Evolutionary conservation across 2,329 filamentous ascomycete species (phyloP).

Genomic region (Simplicillium sp.): DNA sequence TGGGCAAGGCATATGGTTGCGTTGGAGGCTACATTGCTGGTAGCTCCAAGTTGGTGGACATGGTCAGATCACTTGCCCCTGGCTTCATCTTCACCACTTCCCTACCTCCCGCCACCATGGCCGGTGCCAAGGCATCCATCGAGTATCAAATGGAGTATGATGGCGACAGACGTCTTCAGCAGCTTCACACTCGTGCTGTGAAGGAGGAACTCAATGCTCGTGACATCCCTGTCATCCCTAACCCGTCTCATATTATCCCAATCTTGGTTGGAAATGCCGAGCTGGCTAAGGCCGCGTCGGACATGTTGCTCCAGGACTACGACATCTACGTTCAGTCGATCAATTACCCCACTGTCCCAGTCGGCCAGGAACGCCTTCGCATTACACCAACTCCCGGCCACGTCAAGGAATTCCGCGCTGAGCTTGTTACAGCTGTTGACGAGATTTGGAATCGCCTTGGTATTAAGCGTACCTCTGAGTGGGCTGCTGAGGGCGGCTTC

Average conservation of each 20-base stretch:
- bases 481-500: slow-evolving; percentile 85
- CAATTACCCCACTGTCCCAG: slow-evolving; percentile 97
- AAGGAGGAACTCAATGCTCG: slow-evolving; percentile 71
- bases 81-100: slow-evolving; percentile 99
- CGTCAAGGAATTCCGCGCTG: slow-evolving; percentile 71
- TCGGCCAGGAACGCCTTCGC: slow-evolving; percentile 92
- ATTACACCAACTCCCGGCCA: slow-evolving; percentile 96
- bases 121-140: slow-evolving; percentile 82
- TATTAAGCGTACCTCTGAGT: slow-evolving; percentile 88
- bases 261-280: slow-evolving; percentile 91
- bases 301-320: slow-evolving; percentile 83
- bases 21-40: slow-evolving; percentile 97
- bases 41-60: slow-evolving; percentile 77
- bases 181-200: slow-evolving; percentile 90
- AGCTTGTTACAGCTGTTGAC: slow-evolving; percentile 76
- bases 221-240: slow-evolving; percentile 94
- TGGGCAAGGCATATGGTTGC: slow-evolving; percentile 96
- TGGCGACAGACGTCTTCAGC: slow-evolving; percentile 84
- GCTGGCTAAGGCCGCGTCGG: slow-evolving; percentile 82
- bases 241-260: slow-evolving; percentile 93
- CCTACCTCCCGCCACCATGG: slow-evolving; percentile 92
- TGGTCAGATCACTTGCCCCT: slow-evolving; percentile 85
- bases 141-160: slow-evolving; percentile 84
- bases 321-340: slow-evolving; percentile 97
- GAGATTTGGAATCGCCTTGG: slow-evolving; percentile 80